Percentiles rank a stretch among this genome's conserved stretches.
Evolutionary conservation across 805 yeast genomes (phyloP).

Genomic region (Candida yuanshanica): DNA sequence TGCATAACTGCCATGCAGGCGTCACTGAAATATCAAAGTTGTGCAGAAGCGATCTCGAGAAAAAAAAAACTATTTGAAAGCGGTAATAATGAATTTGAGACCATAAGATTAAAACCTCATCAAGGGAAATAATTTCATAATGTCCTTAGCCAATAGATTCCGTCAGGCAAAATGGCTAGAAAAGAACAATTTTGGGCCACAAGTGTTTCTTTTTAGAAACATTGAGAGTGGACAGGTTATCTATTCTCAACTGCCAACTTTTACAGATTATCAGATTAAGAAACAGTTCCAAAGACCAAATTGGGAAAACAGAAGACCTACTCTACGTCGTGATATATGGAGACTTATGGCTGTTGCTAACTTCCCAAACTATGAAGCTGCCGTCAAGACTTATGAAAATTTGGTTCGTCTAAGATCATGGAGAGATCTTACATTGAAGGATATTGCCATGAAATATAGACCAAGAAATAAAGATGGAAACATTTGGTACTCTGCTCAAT

Average conservation of each 20-base stretch:
- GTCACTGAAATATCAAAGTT: too few species aligned
- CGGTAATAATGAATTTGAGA: too few species aligned
- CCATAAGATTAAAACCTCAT: too few species aligned
- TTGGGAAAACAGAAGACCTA: conserved; percentile 84
- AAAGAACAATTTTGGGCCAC: conserved; percentile 68
- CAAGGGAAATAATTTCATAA: too few species aligned
- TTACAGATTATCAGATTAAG: conserved; percentile 37
- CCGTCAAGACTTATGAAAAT: conserved; percentile 69
- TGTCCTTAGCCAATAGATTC: conserved; percentile 28
- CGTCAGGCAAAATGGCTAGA: conserved; percentile 56
- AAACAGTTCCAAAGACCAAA: conserved; percentile 75
- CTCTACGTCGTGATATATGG: conserved; percentile 83
- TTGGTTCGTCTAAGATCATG: conserved; percentile 67
- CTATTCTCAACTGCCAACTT: conserved; percentile 77
- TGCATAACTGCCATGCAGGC: too few species aligned
- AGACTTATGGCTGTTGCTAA: conserved; percentile 81
- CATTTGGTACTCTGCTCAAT: conserved; percentile 83
- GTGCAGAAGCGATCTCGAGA: too few species aligned
- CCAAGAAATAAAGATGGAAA: conserved; percentile 71
- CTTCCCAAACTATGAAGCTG: conserved; percentile 51
- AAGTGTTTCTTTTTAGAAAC: conserved; percentile 77
- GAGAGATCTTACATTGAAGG: conserved; percentile 57
- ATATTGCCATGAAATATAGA: conserved; percentile 63
- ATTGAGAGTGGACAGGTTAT: conserved; percentile 85
- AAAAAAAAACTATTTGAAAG: too few species aligned